Conservation (phyloP, 2,329 filamentous ascomycete species). For the Paracamarosporium sp. region DNA sequence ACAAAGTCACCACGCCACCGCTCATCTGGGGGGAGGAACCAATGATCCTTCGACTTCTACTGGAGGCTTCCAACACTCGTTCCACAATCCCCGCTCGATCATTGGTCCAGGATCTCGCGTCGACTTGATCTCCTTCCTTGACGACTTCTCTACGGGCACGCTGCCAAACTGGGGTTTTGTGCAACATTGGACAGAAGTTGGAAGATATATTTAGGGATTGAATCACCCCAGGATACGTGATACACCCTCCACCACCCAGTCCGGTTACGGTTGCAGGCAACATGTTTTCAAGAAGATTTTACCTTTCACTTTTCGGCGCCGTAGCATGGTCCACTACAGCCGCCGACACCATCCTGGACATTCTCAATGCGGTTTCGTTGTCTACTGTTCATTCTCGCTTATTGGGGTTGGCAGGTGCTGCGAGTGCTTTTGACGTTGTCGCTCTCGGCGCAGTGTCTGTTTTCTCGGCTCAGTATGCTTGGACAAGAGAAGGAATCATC, state of each 20-base stretch:
- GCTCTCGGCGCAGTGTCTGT: slow-evolving; percentile 36
- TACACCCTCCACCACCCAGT: background rate
- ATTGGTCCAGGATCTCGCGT: background rate
- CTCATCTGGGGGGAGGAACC: background rate
- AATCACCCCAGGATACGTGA: background rate
- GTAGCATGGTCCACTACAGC: slow-evolving; percentile 43
- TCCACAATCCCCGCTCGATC: background rate
- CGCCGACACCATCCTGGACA: slow-evolving; percentile 41
- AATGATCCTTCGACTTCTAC: background rate
- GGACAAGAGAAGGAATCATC: slow-evolving; percentile 33
- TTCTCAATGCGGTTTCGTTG: slow-evolving; percentile 45
- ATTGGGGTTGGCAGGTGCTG: slow-evolving; percentile 34
- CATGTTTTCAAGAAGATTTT: slow-evolving; percentile 33
- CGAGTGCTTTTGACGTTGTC: slow-evolving; percentile 39
- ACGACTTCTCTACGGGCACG: background rate
- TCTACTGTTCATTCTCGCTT: slow-evolving; percentile 30
- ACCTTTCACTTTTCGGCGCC: slow-evolving; percentile 40
- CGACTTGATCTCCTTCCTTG: background rate
- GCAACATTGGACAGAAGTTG: background rate
- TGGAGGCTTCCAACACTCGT: background rate
- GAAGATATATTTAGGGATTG: slow-evolving; percentile 1
- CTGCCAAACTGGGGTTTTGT: background rate
- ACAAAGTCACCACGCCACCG: background rate
- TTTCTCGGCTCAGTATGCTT: slow-evolving; percentile 37
- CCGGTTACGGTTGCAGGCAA: slow-evolving; percentile 6